phyloP scores from a whole-genome alignment of 352 stramenopile genomes.

The Phytophthora idaei region DNA sequence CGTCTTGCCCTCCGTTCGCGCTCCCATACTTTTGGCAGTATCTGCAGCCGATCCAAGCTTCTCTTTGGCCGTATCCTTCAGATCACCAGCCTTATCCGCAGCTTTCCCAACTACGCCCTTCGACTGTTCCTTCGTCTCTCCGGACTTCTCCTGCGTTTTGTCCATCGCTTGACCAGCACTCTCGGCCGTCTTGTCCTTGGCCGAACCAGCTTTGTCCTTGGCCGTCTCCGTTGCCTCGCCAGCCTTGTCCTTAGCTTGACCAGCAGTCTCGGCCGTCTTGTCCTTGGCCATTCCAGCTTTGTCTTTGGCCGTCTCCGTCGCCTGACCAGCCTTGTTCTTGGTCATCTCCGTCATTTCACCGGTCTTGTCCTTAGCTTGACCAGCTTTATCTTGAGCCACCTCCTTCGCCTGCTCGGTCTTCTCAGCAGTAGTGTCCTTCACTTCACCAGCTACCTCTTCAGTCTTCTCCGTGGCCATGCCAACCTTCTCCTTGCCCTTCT shows the following conservation, averaged over 20 bases:
- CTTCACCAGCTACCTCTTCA: slow-evolving; percentile 25
- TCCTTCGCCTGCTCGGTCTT: slow-evolving; percentile 12
- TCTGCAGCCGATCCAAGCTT: slow-evolving; percentile 14
- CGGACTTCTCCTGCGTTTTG: slow-evolving; percentile 6
- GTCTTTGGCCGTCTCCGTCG: slow-evolving; percentile 27
- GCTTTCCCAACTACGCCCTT: slow-evolving; percentile 15
- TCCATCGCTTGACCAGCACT: slow-evolving; percentile 25
- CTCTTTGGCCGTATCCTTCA: slow-evolving; percentile 30
- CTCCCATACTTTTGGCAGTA: slow-evolving; percentile 13
- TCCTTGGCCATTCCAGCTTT: slow-evolving; percentile 29
- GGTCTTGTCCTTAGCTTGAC: slow-evolving; percentile 26
- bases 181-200: slow-evolving; percentile 6
- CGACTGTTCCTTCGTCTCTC: slow-evolving; percentile 21
- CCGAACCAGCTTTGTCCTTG: slow-evolving; percentile 2
- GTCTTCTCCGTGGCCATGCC: slow-evolving; percentile 30
- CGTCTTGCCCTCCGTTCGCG: slow-evolving; percentile 11
- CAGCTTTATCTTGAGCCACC: slow-evolving; percentile 20
- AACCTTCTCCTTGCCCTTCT: slow-evolving; percentile 37
- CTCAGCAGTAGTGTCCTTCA: slow-evolving; percentile 15
- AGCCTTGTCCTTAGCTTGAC: slow-evolving; percentile 11
- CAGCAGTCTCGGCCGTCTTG: slow-evolving; percentile 23
- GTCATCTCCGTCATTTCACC: slow-evolving; percentile 9
- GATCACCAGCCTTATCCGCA: slow-evolving; percentile 8
- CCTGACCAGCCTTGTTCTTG: slow-evolving; percentile 27
- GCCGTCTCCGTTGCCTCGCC: not conserved